Percentiles rank a stretch among this genome's conserved stretches.
Conservation (phyloP, 2,329 filamentous ascomycete species). For the Waltergamsia citrina region DNA sequence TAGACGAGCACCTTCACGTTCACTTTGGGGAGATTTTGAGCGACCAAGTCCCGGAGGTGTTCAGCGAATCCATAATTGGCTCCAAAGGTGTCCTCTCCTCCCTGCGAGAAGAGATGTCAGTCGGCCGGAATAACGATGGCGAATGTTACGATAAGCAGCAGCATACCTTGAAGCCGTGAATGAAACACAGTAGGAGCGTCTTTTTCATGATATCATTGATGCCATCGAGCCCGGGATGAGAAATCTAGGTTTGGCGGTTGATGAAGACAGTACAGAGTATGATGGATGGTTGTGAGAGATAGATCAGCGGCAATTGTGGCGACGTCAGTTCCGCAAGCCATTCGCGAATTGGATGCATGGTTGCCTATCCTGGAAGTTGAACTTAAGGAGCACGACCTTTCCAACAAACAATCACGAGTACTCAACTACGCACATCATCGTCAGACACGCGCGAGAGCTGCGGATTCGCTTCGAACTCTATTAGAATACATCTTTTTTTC, state of each 20-base stretch:
- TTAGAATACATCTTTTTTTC: constrained; percentile 32
- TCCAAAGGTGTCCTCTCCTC: constrained; percentile 70
- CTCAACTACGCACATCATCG: too few species aligned
- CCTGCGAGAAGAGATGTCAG: constrained; percentile 38
- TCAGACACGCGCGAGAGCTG: too few species aligned
- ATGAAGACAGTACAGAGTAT: too few species aligned
- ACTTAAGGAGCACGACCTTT: too few species aligned
- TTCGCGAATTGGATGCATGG: neutral
- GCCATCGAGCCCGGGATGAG: neutral
- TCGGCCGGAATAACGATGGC: too few species aligned
- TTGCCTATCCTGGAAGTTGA: neutral
- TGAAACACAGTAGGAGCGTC: constrained; percentile 72
- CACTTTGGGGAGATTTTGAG: constrained; percentile 57
- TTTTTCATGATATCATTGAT: constrained; percentile 58
- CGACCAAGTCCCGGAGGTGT: constrained; percentile 56
- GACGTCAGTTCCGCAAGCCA: neutral
- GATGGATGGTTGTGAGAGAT: too few species aligned
- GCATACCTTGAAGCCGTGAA: constrained; percentile 75
- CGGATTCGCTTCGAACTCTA: too few species aligned
- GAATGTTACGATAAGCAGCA: neutral
- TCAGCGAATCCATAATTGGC: constrained; percentile 57
- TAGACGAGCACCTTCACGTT: constrained; percentile 62
- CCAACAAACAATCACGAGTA: too few species aligned
- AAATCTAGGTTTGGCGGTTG: too few species aligned
- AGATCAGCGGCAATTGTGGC: neutral